Base-by-base conservation (phyloP, 2,329 filamentous ascomycete species). In the Capronia coronata region DNA sequence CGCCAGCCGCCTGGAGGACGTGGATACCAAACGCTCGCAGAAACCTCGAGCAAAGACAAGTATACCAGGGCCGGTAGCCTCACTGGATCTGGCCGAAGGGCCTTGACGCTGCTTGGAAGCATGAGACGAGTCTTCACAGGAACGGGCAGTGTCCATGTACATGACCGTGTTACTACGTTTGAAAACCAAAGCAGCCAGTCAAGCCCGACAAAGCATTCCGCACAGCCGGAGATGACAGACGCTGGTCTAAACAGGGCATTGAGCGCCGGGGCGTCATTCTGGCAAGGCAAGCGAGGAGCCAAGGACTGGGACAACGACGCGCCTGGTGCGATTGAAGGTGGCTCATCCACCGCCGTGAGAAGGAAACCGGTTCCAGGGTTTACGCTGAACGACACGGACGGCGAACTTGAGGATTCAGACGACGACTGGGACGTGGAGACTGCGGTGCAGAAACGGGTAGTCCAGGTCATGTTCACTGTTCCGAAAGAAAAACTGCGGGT, bases 381-480 rank as follows among this genome's bases (percentile, higher is more conserved):
- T 13, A 43, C 16, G 13, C 23, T 37, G 19, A 43, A 60, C 38
- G 50, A 54, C 29, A 35, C 45, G 21, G 8, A 47, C 16, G 55
- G 59, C 13, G 54, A 57, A 34, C 19, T 45, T 3, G 61, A 67
- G n/a, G 64, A 63, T 13, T 63, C 63, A 11, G 63, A 65, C 22
- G 70, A 71, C 25, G 84, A 88, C 47, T 87, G 85, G 85, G 86
- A 89, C 59, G 79, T 90, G 32, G 86, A 90, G 64, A 74, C 77
- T 48, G 84, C 85, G 2, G 78, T 84, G 1, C 82, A 87, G 68
- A 78, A 78, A 51, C 71, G 84, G 18, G 73, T 86, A 7, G 85
- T 90, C 53, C 86, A 90, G 66, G 79, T 88, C 63, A 93, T 94
- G 79, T 97, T 95, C 67, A 96, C 91, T 0, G 88, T 96, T 52